Conservation (phyloP, 2,329 filamentous ascomycete genomes). For the Talaromyces piceae region DNA sequence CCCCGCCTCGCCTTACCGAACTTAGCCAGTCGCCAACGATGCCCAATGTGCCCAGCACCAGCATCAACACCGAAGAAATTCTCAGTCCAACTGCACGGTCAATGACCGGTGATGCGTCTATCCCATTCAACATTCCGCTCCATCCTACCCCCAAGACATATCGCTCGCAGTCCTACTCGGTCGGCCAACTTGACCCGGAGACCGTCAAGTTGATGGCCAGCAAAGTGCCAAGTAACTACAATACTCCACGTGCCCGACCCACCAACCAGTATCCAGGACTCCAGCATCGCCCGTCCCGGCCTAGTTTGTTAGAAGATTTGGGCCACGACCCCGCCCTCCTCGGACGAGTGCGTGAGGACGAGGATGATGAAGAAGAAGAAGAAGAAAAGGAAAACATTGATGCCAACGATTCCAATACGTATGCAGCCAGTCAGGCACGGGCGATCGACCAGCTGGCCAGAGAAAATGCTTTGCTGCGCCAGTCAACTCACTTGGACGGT, state of each 20-base stretch:
- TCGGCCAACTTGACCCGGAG: constrained; percentile 77
- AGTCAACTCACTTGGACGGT: constrained; percentile 35
- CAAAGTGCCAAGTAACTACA: constrained; percentile 22
- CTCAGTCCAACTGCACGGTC: constrained; percentile 43
- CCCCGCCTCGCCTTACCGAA: constrained; percentile 64
- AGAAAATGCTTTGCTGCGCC: constrained; percentile 41
- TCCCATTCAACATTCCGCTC: constrained; percentile 79
- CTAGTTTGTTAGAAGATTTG: constrained; percentile 40
- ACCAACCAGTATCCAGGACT: constrained; percentile 56
- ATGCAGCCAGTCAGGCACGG: constrained; percentile 34
- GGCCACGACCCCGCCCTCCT: constrained; percentile 40
- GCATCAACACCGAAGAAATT: constrained; percentile 46
- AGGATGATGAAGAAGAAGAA: constrained; percentile 28
- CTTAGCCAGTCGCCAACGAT: constrained; percentile 70
- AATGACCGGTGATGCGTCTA: constrained; percentile 47
- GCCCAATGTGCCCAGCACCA: constrained; percentile 41
- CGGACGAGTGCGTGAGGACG: constrained; percentile 42
- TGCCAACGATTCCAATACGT: constrained; percentile 31
- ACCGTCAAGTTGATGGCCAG: constrained; percentile 26
- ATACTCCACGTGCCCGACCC: constrained; percentile 28
- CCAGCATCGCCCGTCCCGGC: constrained; percentile 69
- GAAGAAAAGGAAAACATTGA: constrained; percentile 32
- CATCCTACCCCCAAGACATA: constrained; percentile 90
- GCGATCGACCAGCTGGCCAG: constrained; percentile 41
- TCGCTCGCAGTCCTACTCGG: constrained; percentile 93